Percentiles rank a stretch among this genome's conserved stretches.
These are phyloP conservation scores for Amanita rimosa DNA, from an alignment of 768 basidiomycete genomes.

Conservation along the genomic window DNA sequence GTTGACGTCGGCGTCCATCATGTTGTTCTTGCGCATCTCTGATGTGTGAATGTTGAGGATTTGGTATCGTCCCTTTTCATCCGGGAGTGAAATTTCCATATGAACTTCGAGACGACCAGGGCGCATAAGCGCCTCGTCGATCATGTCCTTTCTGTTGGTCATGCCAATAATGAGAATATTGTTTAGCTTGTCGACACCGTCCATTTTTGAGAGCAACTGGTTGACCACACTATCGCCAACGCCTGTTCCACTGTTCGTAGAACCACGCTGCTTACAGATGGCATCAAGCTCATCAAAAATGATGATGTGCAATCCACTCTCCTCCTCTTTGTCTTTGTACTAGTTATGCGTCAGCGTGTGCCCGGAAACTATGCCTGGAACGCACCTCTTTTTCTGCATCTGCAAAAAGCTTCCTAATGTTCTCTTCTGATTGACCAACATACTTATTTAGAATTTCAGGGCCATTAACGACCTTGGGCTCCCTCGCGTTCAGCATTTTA, in stretches of 20 bases:
- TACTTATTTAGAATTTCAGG: constrained; percentile 97
- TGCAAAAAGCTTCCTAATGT: constrained; percentile 93
- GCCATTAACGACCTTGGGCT: constrained; percentile 97
- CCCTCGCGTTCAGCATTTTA: constrained; percentile 96
- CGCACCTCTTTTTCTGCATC: constrained; percentile 94
- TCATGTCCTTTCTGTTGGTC: constrained; percentile 98
- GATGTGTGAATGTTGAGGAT: constrained; percentile 92
- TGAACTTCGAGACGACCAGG: constrained; percentile 98
- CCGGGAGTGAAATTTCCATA: constrained; percentile 98
- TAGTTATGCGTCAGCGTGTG: constrained; percentile 16
- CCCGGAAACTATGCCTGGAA: background rate
- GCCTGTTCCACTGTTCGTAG: constrained; percentile 82
- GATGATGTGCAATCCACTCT: constrained; percentile 96
- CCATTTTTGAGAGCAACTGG: constrained; percentile 99
- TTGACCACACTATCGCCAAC: constrained; percentile 99
- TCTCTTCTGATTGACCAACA: constrained; percentile 96
- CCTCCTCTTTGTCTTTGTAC: constrained; percentile 97
- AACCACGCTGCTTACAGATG: constrained; percentile 97
- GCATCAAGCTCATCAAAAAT: constrained; percentile 99
- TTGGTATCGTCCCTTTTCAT: constrained; percentile 84
- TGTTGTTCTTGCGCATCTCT: constrained; percentile 86
- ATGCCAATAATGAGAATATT: constrained; percentile 99
- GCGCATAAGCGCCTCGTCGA: constrained; percentile 94
- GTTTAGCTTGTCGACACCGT: constrained; percentile 97
- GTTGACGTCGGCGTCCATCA: constrained; percentile 84